These are phyloP conservation scores for Metarhizium robertsii DNA, from an alignment of 2,329 filamentous ascomycete genomes.

Conservation along the genomic window DNA sequence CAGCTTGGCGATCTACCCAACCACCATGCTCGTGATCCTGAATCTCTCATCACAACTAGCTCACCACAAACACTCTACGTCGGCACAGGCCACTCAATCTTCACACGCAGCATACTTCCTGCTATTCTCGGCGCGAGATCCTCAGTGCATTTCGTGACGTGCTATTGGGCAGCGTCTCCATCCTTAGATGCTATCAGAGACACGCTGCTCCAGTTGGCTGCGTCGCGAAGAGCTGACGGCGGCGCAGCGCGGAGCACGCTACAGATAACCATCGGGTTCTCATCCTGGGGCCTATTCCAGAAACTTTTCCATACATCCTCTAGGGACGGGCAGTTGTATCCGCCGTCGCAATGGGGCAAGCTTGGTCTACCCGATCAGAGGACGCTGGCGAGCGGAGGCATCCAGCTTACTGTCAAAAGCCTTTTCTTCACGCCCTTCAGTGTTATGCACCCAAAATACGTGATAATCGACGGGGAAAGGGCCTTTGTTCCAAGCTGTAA, in stretches of 20 bases:
- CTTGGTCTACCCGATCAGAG: conserved; percentile 54
- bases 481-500: conserved; percentile 74
- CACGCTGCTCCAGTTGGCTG: conserved; percentile 51
- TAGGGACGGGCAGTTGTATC: conserved; percentile 51
- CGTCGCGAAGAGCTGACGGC: conserved; percentile 18
- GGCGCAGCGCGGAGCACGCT: conserved; percentile 27
- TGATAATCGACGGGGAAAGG: conserved; percentile 58
- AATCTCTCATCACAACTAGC: conserved; percentile 39
- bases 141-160: conserved; percentile 70
- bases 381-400: conserved; percentile 41
- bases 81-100: conserved; percentile 50
- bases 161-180: conserved; percentile 67
- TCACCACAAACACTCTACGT: conserved; percentile 38
- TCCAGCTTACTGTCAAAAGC: conserved; percentile 65
- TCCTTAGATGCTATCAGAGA: conserved; percentile 48
- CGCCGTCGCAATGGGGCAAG: conserved; percentile 47
- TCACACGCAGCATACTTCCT: conserved; percentile 45
- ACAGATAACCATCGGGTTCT: conserved; percentile 66
- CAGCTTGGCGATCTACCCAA: conserved; percentile 36
- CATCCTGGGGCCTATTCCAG: conserved; percentile 61
- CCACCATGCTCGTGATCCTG: conserved; percentile 33
- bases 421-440: conserved; percentile 73
- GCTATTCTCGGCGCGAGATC: conserved; percentile 49
- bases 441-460: conserved; percentile 82
- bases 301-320: conserved; percentile 67